A percentile compares a stretch with the other conserved stretches of the same genome.
Evolutionary conservation across 2,329 filamentous ascomycete species (phyloP).

Genomic region (Colletotrichum melonis): DNA sequence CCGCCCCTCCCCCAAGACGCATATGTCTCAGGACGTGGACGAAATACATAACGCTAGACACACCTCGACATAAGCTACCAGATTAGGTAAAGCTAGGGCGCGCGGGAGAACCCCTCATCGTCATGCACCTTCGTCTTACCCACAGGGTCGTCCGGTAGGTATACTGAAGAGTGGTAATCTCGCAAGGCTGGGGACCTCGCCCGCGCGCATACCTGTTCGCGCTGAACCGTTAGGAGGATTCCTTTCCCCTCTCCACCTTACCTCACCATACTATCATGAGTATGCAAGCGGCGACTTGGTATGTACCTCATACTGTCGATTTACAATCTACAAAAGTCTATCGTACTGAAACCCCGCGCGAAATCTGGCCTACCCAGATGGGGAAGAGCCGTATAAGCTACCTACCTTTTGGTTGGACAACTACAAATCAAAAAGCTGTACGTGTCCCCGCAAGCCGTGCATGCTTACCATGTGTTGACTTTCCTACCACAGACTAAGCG

Average conservation of each 20-base stretch:
- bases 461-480: background rate
- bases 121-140: background rate
- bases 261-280: background rate
- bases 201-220: background rate
- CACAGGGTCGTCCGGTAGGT: background rate
- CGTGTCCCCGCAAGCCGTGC: background rate
- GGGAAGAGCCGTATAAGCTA: too few species aligned
- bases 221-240: too few species aligned
- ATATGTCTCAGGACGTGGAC: background rate
- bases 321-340: background rate
- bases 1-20: background rate
- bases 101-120: background rate
- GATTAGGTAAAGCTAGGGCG: conserved; percentile 2
- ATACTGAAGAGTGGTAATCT: too few species aligned
- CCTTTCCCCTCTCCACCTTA: background rate
- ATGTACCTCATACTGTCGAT: background rate
- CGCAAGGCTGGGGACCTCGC: background rate
- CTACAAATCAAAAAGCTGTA: background rate
- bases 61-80: conserved; percentile 14
- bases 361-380: too few species aligned
- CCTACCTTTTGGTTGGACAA: background rate
- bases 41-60: background rate
- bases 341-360: background rate
- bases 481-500: background rate
- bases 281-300: background rate